Percentiles rank a stretch among this genome's conserved stretches.
These are phyloP conservation scores for Exophiala sideris DNA, from an alignment of 2,329 filamentous ascomycete genomes.

Conservation along the genomic window DNA sequence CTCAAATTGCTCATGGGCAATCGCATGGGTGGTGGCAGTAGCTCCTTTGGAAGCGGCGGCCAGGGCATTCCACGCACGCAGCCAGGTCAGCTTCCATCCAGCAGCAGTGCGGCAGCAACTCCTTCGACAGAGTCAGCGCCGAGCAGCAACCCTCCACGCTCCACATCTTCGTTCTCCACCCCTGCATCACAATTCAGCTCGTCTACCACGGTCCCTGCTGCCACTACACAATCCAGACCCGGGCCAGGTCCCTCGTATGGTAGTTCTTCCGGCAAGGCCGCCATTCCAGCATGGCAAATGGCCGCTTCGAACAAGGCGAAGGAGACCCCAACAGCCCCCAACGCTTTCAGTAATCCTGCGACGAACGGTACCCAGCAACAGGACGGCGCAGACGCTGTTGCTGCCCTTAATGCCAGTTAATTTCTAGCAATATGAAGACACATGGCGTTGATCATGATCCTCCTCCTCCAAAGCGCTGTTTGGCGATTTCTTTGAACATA, in stretches of 20 bases:
- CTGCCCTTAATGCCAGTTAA: conserved; percentile 25
- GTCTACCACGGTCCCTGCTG: conserved; percentile 10
- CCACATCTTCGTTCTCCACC: conserved; percentile 17
- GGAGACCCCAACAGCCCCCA: conserved; percentile 11
- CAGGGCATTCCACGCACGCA: conserved; percentile 29
- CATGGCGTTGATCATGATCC: not conserved
- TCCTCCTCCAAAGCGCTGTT: conserved; percentile 65
- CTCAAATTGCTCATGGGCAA: conserved; percentile 80
- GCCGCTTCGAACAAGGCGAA: conserved; percentile 55
- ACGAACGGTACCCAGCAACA: conserved; percentile 13
- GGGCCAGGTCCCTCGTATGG: not conserved
- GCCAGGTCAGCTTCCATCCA: conserved; percentile 33
- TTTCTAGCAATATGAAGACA: not conserved
- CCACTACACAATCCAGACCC: conserved; percentile 1
- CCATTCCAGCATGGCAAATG: conserved; percentile 78
- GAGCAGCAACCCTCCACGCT: conserved; percentile 10
- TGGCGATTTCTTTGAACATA: conserved; percentile 74
- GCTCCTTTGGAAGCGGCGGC: conserved; percentile 29
- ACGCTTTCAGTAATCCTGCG: conserved; percentile 1
- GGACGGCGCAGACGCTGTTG: conserved; percentile 28
- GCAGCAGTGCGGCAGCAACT: conserved; percentile 17
- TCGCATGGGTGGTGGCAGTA: conserved; percentile 45
- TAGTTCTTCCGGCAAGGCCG: conserved; percentile 51
- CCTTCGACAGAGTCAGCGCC: conserved; percentile 12
- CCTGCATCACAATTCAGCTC: conserved; percentile 7